Base-by-base conservation (phyloP, 345 rosid species). In the Erucastrum elatum region DNA sequence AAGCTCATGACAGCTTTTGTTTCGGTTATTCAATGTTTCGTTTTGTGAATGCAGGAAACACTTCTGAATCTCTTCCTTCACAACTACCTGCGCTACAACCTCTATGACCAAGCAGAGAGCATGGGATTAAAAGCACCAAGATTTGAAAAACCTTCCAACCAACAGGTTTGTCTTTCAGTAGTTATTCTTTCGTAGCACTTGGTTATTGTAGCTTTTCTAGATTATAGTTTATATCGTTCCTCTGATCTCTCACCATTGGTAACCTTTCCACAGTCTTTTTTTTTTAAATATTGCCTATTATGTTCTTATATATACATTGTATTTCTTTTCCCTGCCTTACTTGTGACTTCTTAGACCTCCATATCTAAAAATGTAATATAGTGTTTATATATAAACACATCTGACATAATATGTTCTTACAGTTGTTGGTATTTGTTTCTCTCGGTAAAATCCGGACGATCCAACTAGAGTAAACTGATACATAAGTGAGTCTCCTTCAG, bases 371-470 rank as follows among this genome's bases (percentile, higher is more conserved):
- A 37, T 37, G 44, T 37, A 37, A 37, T 37, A 37, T 37, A 37
- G 44, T 37, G 44, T 37, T 11, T 37, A 2, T 37, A 37, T 37
- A 37, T 37, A 37, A 21, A 29, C 68, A 12, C 31, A 30, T 70
- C 75, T 68, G 26, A 39, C 65, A 8, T 5, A 11, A 41, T 8
- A 6, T 16, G 16, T 49, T 41, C 21, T 49, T 79, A 86, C 91
- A 91, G 98, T 94, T 94, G 97, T 76, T 84, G 91, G 39, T 90
- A 94, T 73, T 88, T 94, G 25, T 91, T 68, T 94, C 90, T 83
- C 84, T 94, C 26, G 96, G 98, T 31, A 91, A 90, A 84, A 94
- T 94, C 76, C 84, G 89, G 53, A 91, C 98, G 1, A 91, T 94
- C 76, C 97, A 94, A 74, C 80, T 94, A 53, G 97, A 94, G 85